Evolutionary conservation across 768 basidiomycete genomes (phyloP).

Genomic region (Podaxis sp.): DNA sequence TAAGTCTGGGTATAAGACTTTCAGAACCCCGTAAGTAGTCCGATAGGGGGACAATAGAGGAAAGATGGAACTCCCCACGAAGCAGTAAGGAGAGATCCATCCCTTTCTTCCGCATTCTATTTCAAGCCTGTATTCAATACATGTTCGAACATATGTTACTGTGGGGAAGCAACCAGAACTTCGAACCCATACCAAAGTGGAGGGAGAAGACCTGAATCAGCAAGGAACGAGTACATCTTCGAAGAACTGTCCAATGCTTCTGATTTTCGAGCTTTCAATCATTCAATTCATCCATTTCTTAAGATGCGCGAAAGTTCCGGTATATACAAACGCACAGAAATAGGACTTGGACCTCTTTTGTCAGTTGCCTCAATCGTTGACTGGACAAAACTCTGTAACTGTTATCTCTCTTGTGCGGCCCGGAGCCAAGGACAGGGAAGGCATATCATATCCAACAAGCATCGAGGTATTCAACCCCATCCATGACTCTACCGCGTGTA

Average conservation of each 20-base stretch:
- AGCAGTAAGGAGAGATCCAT: not conserved
- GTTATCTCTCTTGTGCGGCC: not conserved
- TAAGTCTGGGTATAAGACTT: not conserved
- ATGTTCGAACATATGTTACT: not conserved
- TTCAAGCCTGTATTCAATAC: not conserved
- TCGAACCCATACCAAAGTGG: not conserved
- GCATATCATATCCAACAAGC: not conserved
- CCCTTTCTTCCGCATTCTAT: not conserved
- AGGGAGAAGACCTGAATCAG: slow-evolving; percentile 2
- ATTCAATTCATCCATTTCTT: slow-evolving; percentile 3
- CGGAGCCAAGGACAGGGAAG: not conserved
- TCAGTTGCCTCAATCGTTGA: not conserved
- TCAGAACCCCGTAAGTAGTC: not conserved
- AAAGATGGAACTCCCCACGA: not conserved
- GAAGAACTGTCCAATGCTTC: slow-evolving; percentile 15
- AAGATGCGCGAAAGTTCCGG: slow-evolving; percentile 4
- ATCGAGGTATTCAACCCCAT: not conserved
- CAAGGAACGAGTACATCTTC: slow-evolving; percentile 9
- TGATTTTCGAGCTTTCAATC: slow-evolving; percentile 14
- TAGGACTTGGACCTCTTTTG: not conserved
- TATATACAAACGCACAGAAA: not conserved
- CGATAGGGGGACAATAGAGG: not conserved
- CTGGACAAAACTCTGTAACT: not conserved
- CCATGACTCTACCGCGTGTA: not conserved
- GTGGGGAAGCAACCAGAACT: not conserved